Conservation (phyloP, 495 filamentous ascomycete genomes). For the Hypoxylon subgilvum region DNA sequence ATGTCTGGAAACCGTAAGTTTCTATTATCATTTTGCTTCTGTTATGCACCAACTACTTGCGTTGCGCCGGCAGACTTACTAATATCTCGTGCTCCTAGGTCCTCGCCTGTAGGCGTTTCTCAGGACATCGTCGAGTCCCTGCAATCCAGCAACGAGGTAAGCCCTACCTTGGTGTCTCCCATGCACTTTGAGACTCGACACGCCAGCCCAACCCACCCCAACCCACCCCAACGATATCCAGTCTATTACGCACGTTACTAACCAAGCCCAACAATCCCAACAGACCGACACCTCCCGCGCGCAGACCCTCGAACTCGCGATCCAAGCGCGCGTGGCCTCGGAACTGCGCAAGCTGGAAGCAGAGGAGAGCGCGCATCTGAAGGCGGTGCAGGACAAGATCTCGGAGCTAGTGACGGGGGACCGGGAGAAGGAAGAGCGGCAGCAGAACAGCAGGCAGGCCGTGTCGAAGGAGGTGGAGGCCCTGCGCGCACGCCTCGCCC, state of each 20-base stretch:
- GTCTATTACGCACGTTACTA: neutral
- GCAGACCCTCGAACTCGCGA: constrained; percentile 81
- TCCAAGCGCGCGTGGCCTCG: constrained; percentile 83
- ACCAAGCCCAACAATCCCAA: constrained; percentile 8
- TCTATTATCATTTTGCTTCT: neutral
- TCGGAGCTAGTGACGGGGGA: constrained; percentile 42
- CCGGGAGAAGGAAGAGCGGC: constrained; percentile 4
- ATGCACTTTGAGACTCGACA: neutral
- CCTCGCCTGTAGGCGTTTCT: constrained; percentile 85
- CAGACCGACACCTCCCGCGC: constrained; percentile 87
- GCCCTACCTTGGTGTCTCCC: constrained; percentile 10
- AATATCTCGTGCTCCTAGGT: constrained; percentile 54
- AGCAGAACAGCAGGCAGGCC: constrained; percentile 40
- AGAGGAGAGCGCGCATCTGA: constrained; percentile 62
- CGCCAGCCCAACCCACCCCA: neutral
- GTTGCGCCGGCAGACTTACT: constrained; percentile 10
- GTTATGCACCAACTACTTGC: too few species aligned
- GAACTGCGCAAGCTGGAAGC: constrained; percentile 79
- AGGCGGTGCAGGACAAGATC: constrained; percentile 67
- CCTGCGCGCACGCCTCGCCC: constrained; percentile 74
- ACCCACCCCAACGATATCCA: neutral
- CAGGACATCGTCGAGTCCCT: constrained; percentile 80
- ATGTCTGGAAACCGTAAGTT: constrained; percentile 58
- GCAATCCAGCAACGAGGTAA: constrained; percentile 83
- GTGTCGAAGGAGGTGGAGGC: constrained; percentile 73